Percentiles rank a stretch among this genome's conserved stretches.
Evolutionary conservation across 805 yeast genomes (phyloP).

Genomic region (Phaffomyces thermotolerans): DNA sequence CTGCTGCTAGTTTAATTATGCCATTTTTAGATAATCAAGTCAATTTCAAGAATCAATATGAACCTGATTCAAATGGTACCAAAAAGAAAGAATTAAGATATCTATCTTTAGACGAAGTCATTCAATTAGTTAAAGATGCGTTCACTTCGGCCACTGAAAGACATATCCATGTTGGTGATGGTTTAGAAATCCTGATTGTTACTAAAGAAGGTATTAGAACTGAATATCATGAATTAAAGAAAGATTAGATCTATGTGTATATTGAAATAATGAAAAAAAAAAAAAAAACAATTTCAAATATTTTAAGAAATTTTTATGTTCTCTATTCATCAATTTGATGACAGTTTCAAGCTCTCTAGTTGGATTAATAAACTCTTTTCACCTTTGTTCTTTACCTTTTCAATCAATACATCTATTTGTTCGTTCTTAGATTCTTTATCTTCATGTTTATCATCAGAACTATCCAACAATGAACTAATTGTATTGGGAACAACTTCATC

Average conservation of each 20-base stretch:
- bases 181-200: conserved; percentile 81
- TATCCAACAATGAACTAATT: not conserved
- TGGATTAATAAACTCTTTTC: conserved; percentile 4
- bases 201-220: conserved; percentile 88
- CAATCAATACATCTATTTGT: conserved; percentile 7
- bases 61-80: conserved; percentile 67
- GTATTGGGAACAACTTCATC: not conserved
- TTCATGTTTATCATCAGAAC: not conserved
- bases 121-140: conserved; percentile 85
- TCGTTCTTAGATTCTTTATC: conserved; percentile 2
- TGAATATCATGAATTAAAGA: conserved; percentile 79
- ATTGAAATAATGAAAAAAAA: not conserved
- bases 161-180: conserved; percentile 98
- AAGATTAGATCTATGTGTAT: conserved; percentile 47
- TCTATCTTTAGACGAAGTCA: conserved; percentile 75
- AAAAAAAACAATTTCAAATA: too few species aligned
- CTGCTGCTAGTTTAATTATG: conserved; percentile 93
- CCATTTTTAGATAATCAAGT: conserved; percentile 98
- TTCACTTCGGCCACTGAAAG: conserved; percentile 96
- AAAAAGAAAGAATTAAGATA: conserved; percentile 54
- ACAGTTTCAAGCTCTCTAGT: not conserved
- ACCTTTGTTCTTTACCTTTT: conserved; percentile 1
- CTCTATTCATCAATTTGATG: too few species aligned
- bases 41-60: conserved; percentile 87
- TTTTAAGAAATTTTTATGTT: too few species aligned